These are phyloP conservation scores for Microsporum ferrugineum DNA, from an alignment of 2,329 filamentous ascomycete species.

Conservation along the genomic window DNA sequence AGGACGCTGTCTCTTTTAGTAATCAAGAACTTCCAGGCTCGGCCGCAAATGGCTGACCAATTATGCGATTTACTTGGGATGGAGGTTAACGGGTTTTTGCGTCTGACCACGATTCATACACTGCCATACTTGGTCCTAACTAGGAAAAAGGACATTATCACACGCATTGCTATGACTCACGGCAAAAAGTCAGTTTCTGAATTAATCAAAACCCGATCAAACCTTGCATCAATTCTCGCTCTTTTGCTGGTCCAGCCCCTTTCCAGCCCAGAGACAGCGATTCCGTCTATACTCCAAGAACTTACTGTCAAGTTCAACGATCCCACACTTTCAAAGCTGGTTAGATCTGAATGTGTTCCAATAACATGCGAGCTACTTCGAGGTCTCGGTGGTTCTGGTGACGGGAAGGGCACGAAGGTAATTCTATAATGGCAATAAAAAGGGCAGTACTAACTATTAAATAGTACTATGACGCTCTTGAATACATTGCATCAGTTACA, in stretches of 20 bases:
- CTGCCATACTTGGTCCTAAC: slow-evolving; percentile 76
- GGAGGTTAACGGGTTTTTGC: slow-evolving; percentile 60
- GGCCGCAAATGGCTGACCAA: slow-evolving; percentile 70
- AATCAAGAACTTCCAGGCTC: slow-evolving; percentile 66
- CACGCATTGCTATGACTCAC: slow-evolving; percentile 64
- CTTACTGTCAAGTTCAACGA: slow-evolving; percentile 60
- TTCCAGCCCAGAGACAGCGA: slow-evolving; percentile 53
- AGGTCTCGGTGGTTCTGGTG: slow-evolving; percentile 56
- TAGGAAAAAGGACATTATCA: slow-evolving; percentile 64
- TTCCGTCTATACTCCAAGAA: slow-evolving; percentile 56
- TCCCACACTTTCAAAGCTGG: slow-evolving; percentile 53
- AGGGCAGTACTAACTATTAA: slow-evolving; percentile 16
- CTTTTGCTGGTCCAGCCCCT: slow-evolving; percentile 50
- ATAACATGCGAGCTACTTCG: slow-evolving; percentile 76
- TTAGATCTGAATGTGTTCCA: slow-evolving; percentile 62
- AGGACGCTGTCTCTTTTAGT: slow-evolving; percentile 68
- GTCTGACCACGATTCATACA: slow-evolving; percentile 58
- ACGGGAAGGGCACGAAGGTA: slow-evolving; percentile 45
- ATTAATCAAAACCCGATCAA: slow-evolving; percentile 47
- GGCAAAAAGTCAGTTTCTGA: slow-evolving; percentile 47
- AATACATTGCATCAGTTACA: slow-evolving; percentile 40
- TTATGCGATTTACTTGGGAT: slow-evolving; percentile 73
- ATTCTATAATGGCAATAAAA: slow-evolving; percentile 19
- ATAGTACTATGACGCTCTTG: slow-evolving; percentile 41
- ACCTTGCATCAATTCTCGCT: slow-evolving; percentile 49